Percentiles rank a stretch among this genome's conserved stretches.
Evolutionary conservation across 257 asterid genomes (phyloP).

Genomic region (Fraxinus anomala): DNA sequence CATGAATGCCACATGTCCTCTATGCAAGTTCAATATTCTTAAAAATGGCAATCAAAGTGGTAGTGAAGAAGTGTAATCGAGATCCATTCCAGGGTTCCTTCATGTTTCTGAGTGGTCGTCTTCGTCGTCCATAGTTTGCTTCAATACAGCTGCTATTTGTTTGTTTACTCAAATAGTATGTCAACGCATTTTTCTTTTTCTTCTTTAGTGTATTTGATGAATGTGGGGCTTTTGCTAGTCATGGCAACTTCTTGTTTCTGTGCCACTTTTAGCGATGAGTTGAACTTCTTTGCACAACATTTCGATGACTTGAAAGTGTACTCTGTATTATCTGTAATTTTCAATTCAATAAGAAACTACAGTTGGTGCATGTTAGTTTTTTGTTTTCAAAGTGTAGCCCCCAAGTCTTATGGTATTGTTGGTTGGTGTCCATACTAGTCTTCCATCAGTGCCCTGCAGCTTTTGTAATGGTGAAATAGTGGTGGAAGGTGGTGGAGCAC

Average conservation of each 20-base stretch:
- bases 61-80: conserved; percentile 63
- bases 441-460: too few relatives aligned
- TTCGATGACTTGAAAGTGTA: conserved; percentile 9
- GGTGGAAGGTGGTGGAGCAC: too few relatives aligned
- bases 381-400: too few relatives aligned
- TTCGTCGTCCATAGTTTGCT: neutral
- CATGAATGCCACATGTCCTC: conserved; percentile 93
- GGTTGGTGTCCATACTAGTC: too few relatives aligned
- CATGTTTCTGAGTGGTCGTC: neutral
- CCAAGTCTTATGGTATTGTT: too few relatives aligned
- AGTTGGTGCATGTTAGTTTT: neutral
- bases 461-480: too few relatives aligned
- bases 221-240: conserved; percentile 17
- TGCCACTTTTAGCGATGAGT: neutral
- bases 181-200: conserved; percentile 21
- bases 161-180: conserved; percentile 20
- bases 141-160: conserved; percentile 23
- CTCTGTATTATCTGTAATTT: neutral
- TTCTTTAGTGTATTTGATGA: conserved; percentile 2
- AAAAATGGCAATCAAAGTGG: conserved; percentile 67
- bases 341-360: neutral
- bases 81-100: neutral
- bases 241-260: neutral
- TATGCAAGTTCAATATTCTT: conserved; percentile 89
- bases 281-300: conserved; percentile 2